Evolutionary conservation across 2,329 filamentous ascomycete genomes (phyloP), one percentile per base, ranked within the genome.

Genomic region (Arachnomyces sp.): DNA sequence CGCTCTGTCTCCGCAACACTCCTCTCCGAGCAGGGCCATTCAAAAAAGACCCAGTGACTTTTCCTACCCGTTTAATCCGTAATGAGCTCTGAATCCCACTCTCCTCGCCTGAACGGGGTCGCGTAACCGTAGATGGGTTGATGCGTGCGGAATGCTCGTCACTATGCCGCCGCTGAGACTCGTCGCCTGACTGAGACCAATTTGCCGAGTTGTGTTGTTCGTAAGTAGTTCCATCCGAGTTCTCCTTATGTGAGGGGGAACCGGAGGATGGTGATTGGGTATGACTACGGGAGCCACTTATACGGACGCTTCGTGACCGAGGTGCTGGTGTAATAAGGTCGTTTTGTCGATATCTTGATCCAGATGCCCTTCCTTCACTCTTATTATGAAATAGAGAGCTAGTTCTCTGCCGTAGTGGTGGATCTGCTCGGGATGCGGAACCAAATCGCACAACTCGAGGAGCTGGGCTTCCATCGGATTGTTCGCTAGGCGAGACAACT

Each of bases 21-120:
- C 85, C 86, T 50, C 87, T 74, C 40, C 86, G 77, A 14, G 86
- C 84, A 18, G 86, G 86, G 1, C 84, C 86, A 50, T 84, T 87
- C 15, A 92, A 68, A 49, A 90, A 89, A 44, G 78, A 83, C 1
- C 86, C 86, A 2, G 82, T 77, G 6, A 83, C 71, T 60, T 86
- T 85, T 12, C 82, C 82, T 11, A 86, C 77, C 45, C 85, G 73
- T 63, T 89, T 90, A 43, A 89, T 71, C 4, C 86, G 77, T 71
- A 88, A 77, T 0, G 86, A 87, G 51, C 82, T 81, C 44, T 86
- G 84, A 2, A 78, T 66, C 11, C 77, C 80, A 28, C 67, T 64
- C 28, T 84, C 80, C 16, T 88, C 82, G 2, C 78, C 78, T 36
- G 72, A 69, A 6, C 64, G 62, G 28, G 60, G 51, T 14, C 65